A percentile compares a stretch with the other conserved stretches of the same genome.
Evolutionary conservation across 2,329 filamentous ascomycete genomes (phyloP).

Genomic region (Diatrype stigma): DNA sequence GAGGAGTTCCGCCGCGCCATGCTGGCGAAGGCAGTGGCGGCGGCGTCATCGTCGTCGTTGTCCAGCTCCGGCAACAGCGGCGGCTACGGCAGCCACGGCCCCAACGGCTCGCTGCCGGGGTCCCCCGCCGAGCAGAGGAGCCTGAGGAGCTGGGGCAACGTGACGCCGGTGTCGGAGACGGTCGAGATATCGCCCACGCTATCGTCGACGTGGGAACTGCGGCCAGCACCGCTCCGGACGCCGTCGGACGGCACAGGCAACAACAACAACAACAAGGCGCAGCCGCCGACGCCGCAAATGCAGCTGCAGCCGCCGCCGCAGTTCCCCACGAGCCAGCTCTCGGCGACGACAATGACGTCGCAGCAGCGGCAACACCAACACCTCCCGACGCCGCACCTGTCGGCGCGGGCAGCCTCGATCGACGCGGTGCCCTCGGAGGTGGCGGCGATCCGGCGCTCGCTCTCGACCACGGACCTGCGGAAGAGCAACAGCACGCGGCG

Average conservation of each 20-base stretch:
- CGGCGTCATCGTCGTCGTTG: too few species aligned
- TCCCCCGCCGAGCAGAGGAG: background rate
- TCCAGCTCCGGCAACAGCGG: background rate
- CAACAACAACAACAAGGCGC: background rate
- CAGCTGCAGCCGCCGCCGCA: too few species aligned
- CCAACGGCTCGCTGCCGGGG: background rate
- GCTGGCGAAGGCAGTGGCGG: background rate
- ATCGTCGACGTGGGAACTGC: background rate
- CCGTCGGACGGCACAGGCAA: background rate
- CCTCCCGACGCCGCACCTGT: background rate
- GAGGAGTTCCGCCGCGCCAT: constrained; percentile 1
- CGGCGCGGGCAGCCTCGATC: background rate
- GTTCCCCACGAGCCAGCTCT: too few species aligned
- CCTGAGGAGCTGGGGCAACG: background rate
- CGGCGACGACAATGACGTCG: too few species aligned
- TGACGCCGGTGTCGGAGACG: background rate
- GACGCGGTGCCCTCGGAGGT: background rate
- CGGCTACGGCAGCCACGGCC: background rate
- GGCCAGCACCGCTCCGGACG: background rate
- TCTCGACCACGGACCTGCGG: background rate
- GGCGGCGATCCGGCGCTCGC: background rate
- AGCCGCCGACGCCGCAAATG: too few species aligned
- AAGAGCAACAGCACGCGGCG: too few species aligned
- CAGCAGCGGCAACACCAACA: too few species aligned
- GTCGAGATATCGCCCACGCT: background rate